Conservation (phyloP, 805 yeast species). For the Kodamaea kaohsiungensis region DNA sequence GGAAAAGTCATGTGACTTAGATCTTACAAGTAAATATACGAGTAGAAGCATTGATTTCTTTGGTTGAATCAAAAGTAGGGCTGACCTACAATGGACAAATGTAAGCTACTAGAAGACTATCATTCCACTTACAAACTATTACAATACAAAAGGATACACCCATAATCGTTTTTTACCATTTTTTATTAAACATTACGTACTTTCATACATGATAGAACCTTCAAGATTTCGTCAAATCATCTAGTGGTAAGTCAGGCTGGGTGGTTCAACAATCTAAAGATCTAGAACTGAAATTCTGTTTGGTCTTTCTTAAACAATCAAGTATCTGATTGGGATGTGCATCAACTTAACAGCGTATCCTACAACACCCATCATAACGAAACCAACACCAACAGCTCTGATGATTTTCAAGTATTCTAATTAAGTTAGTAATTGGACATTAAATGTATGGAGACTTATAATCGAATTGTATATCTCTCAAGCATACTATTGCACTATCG, state of each 20-base stretch:
- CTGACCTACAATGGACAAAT: too few relatives aligned
- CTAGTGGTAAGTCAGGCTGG: background rate
- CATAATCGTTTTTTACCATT: background rate
- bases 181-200: constrained; percentile 2
- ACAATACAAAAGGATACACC: too few relatives aligned
- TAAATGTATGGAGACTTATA: too few relatives aligned
- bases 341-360: constrained; percentile 93
- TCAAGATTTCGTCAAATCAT: background rate
- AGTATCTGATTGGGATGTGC: constrained; percentile 95
- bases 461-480: too few relatives aligned
- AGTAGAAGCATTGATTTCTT: too few relatives aligned
- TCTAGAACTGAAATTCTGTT: background rate
- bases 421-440: constrained; percentile 19
- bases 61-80: too few relatives aligned
- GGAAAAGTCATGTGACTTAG: background rate
- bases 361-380: constrained; percentile 95
- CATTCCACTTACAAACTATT: too few relatives aligned
- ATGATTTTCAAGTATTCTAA: constrained; percentile 82
- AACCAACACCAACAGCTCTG: constrained; percentile 96
- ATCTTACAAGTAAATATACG: background rate
- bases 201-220: background rate
- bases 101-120: too few relatives aligned
- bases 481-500: too few relatives aligned
- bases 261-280: background rate
- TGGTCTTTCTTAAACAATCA: constrained; percentile 64